Evolutionary conservation across 257 asterid genomes (phyloP), one percentile per base, ranked within the genome.

Genomic region (Verbena officinalis): DNA sequence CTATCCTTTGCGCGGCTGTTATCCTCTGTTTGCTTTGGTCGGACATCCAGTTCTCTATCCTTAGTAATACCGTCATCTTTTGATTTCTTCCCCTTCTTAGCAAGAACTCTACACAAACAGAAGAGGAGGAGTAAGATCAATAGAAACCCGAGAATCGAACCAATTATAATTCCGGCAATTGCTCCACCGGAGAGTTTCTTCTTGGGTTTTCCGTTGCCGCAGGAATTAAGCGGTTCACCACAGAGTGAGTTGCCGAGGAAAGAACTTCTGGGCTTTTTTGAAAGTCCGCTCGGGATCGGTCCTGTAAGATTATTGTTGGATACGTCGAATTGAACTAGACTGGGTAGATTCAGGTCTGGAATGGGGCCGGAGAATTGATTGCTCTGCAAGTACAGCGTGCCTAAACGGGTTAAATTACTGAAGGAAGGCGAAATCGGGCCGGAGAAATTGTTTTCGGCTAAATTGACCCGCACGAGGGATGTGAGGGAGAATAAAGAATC

Each of bases 111-210:
- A 52, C 95, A 83, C 73, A 84, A 53, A 30, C 87, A 78, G 63
- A 94, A 68, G 12, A 83, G 5, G 2, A 88, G 69, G 54, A 86
- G 39, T 22, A 90, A 66, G 43, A 88, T 17, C 38, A 88, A 22
- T 36, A 94, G 19, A 48, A 81, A 50, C 14, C 82, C 96, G 15
- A 86, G 8, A 5, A 86, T 72, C n/a, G 79, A 75, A 13, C 95
- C 99, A 7, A 86, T 76, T 51, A 90, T 79, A 21, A 90, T 90
- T 45, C 99, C 97, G 30, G 95, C 96, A 53, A 94, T 88, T 10
- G 96, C 96, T 4, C 96, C 98, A 24, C 88, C 90, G 34, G 99
- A 88, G 40, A 94, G 81, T 20, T 77, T 84, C 62, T 80, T 76
- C 68, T 76, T 81, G 44, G 79, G 74, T 22, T 64, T 66, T 4